phyloP scores from a whole-genome alignment of 208 protist genomes.

The Entamoeba histolytica region DNA sequence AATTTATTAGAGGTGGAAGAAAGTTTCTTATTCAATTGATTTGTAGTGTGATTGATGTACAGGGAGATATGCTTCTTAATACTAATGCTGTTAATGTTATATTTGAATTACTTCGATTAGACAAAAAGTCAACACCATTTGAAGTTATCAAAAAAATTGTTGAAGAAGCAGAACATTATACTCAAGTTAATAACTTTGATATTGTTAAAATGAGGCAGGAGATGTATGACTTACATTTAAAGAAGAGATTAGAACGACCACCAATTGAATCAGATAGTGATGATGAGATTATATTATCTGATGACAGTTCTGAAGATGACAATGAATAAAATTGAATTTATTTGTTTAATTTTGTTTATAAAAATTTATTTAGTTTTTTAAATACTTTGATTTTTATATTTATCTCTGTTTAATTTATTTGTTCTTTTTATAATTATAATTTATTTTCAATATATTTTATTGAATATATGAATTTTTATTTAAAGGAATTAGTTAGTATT shows the following conservation, averaged over 20 bases:
- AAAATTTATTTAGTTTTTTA: too few species aligned
- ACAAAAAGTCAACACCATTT: background rate
- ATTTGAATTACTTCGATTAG: background rate
- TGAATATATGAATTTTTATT: too few species aligned
- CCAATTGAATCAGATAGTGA: background rate
- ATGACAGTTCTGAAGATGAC: too few species aligned
- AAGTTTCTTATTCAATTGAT: background rate
- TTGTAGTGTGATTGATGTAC: background rate
- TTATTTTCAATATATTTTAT: too few species aligned
- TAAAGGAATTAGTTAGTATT: too few species aligned
- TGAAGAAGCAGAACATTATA: background rate
- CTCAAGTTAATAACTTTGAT: background rate
- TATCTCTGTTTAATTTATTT: too few species aligned
- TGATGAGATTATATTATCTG: too few species aligned
- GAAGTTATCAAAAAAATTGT: background rate
- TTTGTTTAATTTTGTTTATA: too few species aligned
- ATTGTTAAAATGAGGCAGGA: background rate
- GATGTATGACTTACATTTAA: background rate
- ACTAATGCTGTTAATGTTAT: background rate
- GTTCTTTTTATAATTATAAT: too few species aligned
- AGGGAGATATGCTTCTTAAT: background rate
- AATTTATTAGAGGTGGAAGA: background rate
- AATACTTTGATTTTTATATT: too few species aligned
- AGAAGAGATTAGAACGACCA: background rate
- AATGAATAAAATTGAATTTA: too few species aligned